Evolutionary conservation across 352 stramenopile species (phyloP).

Genomic region (Globisporangium heterothallicum): DNA sequence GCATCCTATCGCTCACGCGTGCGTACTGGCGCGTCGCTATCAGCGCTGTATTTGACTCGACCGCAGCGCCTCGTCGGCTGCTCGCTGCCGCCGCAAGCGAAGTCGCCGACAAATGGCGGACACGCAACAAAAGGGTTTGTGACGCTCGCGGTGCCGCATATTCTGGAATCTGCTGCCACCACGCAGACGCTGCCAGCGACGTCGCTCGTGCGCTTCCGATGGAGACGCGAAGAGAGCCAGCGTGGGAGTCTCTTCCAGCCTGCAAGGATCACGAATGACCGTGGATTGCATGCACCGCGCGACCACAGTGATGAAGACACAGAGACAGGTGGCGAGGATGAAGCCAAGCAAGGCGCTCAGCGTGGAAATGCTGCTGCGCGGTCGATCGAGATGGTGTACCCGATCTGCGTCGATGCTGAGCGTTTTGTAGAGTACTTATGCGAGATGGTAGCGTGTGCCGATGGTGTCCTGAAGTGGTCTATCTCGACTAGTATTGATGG

Average conservation of each 20-base stretch:
- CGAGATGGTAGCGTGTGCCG: constrained; percentile 7
- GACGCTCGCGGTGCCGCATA: constrained; percentile 12
- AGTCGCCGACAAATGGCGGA: not conserved
- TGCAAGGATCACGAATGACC: constrained; percentile 10
- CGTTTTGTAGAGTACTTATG: constrained; percentile 15
- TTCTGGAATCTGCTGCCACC: constrained; percentile 10
- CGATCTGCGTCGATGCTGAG: constrained; percentile 5
- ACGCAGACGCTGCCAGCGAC: constrained; percentile 7
- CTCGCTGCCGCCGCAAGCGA: constrained; percentile 5
- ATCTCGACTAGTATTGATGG: not conserved
- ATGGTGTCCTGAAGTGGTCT: not conserved
- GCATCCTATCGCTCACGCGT: not conserved
- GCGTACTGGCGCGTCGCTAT: not conserved
- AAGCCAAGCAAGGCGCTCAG: not conserved
- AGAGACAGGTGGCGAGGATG: not conserved
- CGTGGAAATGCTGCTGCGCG: not conserved
- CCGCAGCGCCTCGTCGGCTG: constrained; percentile 10
- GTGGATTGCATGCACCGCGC: not conserved
- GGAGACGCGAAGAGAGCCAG: constrained; percentile 1
- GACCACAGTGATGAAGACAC: not conserved
- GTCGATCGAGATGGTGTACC: constrained; percentile 16
- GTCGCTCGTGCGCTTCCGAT: constrained; percentile 13
- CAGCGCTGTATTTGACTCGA: constrained; percentile 7
- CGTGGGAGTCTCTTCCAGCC: constrained; percentile 14
- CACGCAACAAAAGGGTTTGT: constrained; percentile 3